Percentiles rank a stretch among this genome's conserved stretches.
Conservation (phyloP, 1,284 basidiomycete species). For the Volvariella volvacea region DNA sequence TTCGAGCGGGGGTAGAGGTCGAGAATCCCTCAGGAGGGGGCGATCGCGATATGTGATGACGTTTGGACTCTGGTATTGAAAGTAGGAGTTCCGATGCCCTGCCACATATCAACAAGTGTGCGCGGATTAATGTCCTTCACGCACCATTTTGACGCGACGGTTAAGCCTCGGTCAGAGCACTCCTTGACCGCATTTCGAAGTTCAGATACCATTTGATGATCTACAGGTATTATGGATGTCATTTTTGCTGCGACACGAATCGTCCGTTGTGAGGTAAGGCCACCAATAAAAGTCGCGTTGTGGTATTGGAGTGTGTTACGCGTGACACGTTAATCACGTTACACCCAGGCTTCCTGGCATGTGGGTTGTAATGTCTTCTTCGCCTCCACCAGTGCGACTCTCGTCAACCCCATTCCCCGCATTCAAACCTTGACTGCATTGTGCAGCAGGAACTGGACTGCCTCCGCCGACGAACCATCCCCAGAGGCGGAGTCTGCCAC, state of each 20-base stretch:
- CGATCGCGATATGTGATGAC: conserved; percentile 19
- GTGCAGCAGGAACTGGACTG: too few relatives aligned
- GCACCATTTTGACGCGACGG: conserved; percentile 69
- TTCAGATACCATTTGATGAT: conserved; percentile 31
- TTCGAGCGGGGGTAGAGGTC: conserved; percentile 47
- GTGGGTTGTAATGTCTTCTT: too few relatives aligned
- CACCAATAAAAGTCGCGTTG: background rate
- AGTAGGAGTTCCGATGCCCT: conserved; percentile 74
- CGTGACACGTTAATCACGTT: conserved; percentile 8
- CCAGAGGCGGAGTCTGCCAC: too few relatives aligned
- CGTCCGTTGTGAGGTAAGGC: background rate
- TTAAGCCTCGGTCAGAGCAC: conserved; percentile 52
- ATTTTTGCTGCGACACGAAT: conserved; percentile 1
- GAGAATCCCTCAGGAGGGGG: conserved; percentile 27
- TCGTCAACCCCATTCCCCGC: too few relatives aligned
- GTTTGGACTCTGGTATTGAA: conserved; percentile 47
- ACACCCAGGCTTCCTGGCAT: conserved; percentile 9
- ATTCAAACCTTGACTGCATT: too few relatives aligned
- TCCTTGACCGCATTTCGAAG: conserved; percentile 50
- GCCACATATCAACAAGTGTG: conserved; percentile 1
- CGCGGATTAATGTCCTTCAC: conserved; percentile 12
- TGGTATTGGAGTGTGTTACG: conserved; percentile 1
- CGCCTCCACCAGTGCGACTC: too few relatives aligned
- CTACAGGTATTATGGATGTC: conserved; percentile 15
- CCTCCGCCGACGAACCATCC: too few relatives aligned